Conservation (phyloP, 2,329 filamentous ascomycete genomes). For the Verticillium nonalfalfae region DNA sequence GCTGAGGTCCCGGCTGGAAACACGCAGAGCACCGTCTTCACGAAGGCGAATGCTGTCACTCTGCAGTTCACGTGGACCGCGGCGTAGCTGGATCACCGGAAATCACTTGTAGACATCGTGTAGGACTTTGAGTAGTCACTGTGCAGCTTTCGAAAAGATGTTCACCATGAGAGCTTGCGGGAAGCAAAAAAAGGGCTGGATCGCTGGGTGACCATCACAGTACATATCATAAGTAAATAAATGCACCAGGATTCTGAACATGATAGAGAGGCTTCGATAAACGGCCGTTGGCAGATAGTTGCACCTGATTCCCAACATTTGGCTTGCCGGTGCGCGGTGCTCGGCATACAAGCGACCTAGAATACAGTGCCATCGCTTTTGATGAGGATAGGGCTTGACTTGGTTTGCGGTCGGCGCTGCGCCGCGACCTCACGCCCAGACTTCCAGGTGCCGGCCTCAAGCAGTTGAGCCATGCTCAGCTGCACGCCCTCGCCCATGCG, state of each 20-base stretch:
- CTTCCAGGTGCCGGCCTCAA: conserved; percentile 51
- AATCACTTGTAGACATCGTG: too few relatives aligned
- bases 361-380: conserved; percentile 77
- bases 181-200: too few relatives aligned
- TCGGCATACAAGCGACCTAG: conserved; percentile 27
- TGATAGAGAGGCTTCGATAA: too few relatives aligned
- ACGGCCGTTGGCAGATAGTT: not conserved
- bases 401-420: conserved; percentile 70
- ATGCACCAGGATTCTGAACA: too few relatives aligned
- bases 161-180: too few relatives aligned
- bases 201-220: too few relatives aligned
- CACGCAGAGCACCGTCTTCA: conserved; percentile 15
- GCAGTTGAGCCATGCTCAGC: conserved; percentile 40
- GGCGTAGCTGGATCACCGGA: not conserved
- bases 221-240: too few relatives aligned
- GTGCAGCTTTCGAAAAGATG: too few relatives aligned
- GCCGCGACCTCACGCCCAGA: conserved; percentile 77
- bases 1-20: conserved; percentile 13
- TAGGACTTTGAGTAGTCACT: too few relatives aligned
- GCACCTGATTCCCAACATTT: not conserved
- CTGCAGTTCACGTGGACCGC: conserved; percentile 16
- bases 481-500: conserved; percentile 24
- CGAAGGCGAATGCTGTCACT: conserved; percentile 10
- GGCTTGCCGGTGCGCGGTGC: not conserved
- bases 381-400: conserved; percentile 78